phyloP scores from a whole-genome alignment of 495 filamentous ascomycete genomes.

The Aspergillus saccharolyticus region DNA sequence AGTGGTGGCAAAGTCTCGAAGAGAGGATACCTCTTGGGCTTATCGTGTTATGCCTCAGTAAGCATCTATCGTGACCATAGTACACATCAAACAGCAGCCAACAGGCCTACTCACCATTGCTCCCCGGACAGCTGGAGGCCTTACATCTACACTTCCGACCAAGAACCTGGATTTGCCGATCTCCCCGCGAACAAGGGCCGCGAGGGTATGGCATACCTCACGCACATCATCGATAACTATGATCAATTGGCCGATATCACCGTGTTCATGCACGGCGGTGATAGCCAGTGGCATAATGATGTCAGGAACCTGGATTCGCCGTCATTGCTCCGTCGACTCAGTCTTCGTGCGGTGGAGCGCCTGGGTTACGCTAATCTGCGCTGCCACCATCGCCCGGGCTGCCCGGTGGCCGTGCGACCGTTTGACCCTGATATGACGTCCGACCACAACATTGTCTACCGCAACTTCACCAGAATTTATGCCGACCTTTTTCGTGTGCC shows the following conservation, averaged over 20 bases:
- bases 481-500: conserved; percentile 23
- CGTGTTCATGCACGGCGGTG: conserved; percentile 36
- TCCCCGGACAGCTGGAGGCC: not conserved
- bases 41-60: conserved; percentile 3
- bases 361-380: conserved; percentile 37
- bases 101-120: not conserved
- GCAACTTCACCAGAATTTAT: conserved; percentile 10
- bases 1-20: conserved; percentile 9
- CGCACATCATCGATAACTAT: conserved; percentile 40
- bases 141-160: conserved; percentile 51
- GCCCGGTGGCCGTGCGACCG: conserved; percentile 15
- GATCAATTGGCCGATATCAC: conserved; percentile 26
- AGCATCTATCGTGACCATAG: not conserved
- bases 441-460: conserved; percentile 8
- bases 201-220: conserved; percentile 36
- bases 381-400: conserved; percentile 33
- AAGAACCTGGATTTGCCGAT: conserved; percentile 32
- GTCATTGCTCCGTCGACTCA: conserved; percentile 22
- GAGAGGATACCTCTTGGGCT: conserved; percentile 13
- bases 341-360: conserved; percentile 21
- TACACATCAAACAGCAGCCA: not conserved
- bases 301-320: conserved; percentile 25
- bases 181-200: conserved; percentile 32
- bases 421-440: conserved; percentile 19
- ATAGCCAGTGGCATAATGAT: conserved; percentile 35